Conservation (phyloP, 2,329 filamentous ascomycete species). For the Stagonosporopsis vannaccii region DNA sequence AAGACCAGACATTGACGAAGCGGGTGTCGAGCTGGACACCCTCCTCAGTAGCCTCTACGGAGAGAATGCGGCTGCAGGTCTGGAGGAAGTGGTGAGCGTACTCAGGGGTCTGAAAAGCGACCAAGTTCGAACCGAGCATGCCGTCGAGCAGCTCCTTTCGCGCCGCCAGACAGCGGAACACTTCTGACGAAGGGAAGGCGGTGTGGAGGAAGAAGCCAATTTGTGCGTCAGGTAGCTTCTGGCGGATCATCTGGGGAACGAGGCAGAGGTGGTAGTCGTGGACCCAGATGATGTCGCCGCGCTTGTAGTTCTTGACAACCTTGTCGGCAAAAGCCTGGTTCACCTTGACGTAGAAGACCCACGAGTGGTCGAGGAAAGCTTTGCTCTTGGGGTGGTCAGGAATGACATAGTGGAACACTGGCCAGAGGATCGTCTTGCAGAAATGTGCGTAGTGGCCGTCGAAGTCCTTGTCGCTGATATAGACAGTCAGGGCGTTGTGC, state of each 20-base stretch:
- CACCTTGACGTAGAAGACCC: slow-evolving; percentile 90
- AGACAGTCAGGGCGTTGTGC: slow-evolving; percentile 83
- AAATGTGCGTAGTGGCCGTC: slow-evolving; percentile 95
- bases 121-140: slow-evolving; percentile 89
- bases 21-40: slow-evolving; percentile 91
- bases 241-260: slow-evolving; percentile 86
- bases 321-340: slow-evolving; percentile 93
- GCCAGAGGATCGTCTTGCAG: slow-evolving; percentile 98
- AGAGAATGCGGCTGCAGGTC: slow-evolving; percentile 89
- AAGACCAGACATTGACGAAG: slow-evolving; percentile 85
- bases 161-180: slow-evolving; percentile 89
- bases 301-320: slow-evolving; percentile 91
- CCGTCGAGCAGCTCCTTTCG: slow-evolving; percentile 88
- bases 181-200: slow-evolving; percentile 93
- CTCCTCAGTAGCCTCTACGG: slow-evolving; percentile 87
- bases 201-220: slow-evolving; percentile 97
- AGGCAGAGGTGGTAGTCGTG: slow-evolving; percentile 95
- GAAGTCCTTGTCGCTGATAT: slow-evolving; percentile 88
- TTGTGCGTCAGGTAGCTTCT: slow-evolving; percentile 89
- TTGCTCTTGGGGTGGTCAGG: slow-evolving; percentile 98
- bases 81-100: slow-evolving; percentile 95
- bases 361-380: slow-evolving; percentile 95
- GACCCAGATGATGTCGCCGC: slow-evolving; percentile 90
- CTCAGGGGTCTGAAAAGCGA: slow-evolving; percentile 93
- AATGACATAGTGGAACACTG: slow-evolving; percentile 97